phyloP scores from a whole-genome alignment of 2,329 filamentous ascomycete species.

The Fusarium newnesense region DNA sequence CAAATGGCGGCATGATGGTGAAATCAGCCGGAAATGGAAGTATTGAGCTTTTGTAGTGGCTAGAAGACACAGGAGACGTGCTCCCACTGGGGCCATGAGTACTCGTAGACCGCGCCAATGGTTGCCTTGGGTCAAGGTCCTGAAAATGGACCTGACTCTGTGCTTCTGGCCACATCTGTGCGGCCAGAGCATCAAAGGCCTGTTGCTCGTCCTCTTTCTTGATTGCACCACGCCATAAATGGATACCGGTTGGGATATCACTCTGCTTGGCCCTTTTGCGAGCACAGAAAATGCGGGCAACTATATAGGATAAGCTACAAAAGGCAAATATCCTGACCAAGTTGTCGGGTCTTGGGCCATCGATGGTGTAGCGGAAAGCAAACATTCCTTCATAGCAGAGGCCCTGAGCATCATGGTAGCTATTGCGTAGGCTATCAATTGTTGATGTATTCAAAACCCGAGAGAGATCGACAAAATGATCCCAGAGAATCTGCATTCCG shows the following conservation, averaged over 20 bases:
- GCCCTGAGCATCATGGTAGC: slow-evolving; percentile 16
- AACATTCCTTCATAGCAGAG: slow-evolving; percentile 23
- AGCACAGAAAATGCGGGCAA: background rate
- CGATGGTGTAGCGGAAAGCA: slow-evolving; percentile 27
- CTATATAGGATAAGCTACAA: slow-evolving; percentile 31
- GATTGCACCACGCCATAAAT: slow-evolving; percentile 27
- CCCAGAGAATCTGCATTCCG: slow-evolving; percentile 19
- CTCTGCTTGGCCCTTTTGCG: background rate
- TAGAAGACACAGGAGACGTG: background rate
- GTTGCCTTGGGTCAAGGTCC: background rate
- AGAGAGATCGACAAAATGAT: background rate
- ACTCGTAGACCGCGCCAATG: background rate
- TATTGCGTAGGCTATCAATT: slow-evolving; percentile 6
- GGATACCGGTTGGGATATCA: slow-evolving; percentile 18
- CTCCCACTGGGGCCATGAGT: background rate
- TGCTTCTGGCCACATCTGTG: slow-evolving; percentile 32
- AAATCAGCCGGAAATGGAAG: rapidly evolving
- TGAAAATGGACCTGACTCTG: background rate
- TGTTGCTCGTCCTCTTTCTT: background rate
- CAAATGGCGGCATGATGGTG: background rate
- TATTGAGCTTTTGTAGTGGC: background rate
- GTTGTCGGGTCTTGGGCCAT: background rate
- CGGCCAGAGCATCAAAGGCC: slow-evolving; percentile 14
- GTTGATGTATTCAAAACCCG: background rate
- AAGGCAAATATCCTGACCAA: slow-evolving; percentile 29